Evolutionary conservation across 305 asterid species (phyloP).

Genomic region (Nicotiana rustica): DNA sequence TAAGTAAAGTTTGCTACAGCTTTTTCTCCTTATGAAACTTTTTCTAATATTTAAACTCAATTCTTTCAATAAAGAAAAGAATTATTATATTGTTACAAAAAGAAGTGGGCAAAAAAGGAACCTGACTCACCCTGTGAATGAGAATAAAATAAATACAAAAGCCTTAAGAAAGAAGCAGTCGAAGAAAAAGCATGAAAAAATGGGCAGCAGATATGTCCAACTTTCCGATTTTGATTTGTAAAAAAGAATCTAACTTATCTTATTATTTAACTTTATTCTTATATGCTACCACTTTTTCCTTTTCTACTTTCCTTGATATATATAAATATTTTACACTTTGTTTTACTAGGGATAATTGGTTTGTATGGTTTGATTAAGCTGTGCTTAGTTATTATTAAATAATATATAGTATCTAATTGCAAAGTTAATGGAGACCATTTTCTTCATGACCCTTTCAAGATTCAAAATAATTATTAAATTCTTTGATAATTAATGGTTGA

Average conservation of each 20-base stretch:
- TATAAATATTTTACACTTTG: neutral
- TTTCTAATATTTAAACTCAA: no score
- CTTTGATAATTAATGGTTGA: neutral
- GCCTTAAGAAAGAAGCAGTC: conserved; percentile 32
- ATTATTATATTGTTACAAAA: conserved; percentile 37
- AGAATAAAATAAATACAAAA: conserved; percentile 33
- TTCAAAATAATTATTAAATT: conserved; percentile 26
- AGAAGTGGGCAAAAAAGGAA: conserved; percentile 55
- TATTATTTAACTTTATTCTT: conserved; percentile 20
- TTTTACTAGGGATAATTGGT: conserved; percentile 33
- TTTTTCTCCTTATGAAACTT: no score
- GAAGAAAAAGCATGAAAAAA: conserved; percentile 10
- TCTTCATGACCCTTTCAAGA: conserved; percentile 40
- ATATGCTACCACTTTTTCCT: neutral
- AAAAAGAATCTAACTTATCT: conserved; percentile 45
- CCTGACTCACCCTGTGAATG: conserved; percentile 46
- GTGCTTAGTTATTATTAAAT: conserved; percentile 40
- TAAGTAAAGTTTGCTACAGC: no score
- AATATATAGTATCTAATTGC: conserved; percentile 40
- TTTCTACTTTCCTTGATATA: neutral
- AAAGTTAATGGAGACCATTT: conserved; percentile 44
- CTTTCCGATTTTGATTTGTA: conserved; percentile 50
- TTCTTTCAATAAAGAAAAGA: neutral
- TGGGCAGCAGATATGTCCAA: conserved; percentile 34
- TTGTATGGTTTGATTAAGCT: conserved; percentile 42